Percentiles rank a stretch among this genome's conserved stretches.
These are phyloP conservation scores for Wickerhamiella brachini DNA, from an alignment of 805 yeast species.

Conservation along the genomic window DNA sequence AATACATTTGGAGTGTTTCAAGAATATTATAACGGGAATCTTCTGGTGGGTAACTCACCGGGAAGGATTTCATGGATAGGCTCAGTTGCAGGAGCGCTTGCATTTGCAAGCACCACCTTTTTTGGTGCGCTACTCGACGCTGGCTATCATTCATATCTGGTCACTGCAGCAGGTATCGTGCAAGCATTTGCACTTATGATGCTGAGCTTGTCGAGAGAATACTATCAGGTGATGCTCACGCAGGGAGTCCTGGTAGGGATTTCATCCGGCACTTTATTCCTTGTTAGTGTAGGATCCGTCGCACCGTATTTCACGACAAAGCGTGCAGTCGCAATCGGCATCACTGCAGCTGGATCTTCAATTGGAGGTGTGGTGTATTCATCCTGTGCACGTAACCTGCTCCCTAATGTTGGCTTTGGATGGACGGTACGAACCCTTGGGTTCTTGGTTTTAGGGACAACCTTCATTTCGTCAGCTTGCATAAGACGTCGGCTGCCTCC, in stretches of 20 bases:
- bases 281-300: conserved; percentile 32
- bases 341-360: conserved; percentile 39
- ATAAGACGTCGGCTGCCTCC: conserved; percentile 23
- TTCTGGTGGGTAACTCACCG: conserved; percentile 6
- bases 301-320: conserved; percentile 33
- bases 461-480: conserved; percentile 15
- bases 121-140: conserved; percentile 23
- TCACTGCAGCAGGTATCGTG: conserved; percentile 15
- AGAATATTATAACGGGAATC: conserved; percentile 11
- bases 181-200: conserved; percentile 22
- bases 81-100: conserved; percentile 10
- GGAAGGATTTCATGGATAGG: conserved; percentile 18
- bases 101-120: conserved; percentile 14
- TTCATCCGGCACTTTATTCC: conserved; percentile 31
- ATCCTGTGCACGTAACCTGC: conserved; percentile 31
- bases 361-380: conserved; percentile 39
- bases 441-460: conserved; percentile 27
- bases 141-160: conserved; percentile 18
- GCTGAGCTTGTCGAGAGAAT: conserved; percentile 25
- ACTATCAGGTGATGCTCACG: conserved; percentile 39
- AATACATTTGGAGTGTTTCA: conserved; percentile 19
- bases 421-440: conserved; percentile 43
- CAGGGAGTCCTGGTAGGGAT: conserved; percentile 38
- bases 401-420: conserved; percentile 33
- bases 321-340: conserved; percentile 33